Conservation (phyloP, 768 basidiomycete species). For the Leucogyrophana mollusca region DNA sequence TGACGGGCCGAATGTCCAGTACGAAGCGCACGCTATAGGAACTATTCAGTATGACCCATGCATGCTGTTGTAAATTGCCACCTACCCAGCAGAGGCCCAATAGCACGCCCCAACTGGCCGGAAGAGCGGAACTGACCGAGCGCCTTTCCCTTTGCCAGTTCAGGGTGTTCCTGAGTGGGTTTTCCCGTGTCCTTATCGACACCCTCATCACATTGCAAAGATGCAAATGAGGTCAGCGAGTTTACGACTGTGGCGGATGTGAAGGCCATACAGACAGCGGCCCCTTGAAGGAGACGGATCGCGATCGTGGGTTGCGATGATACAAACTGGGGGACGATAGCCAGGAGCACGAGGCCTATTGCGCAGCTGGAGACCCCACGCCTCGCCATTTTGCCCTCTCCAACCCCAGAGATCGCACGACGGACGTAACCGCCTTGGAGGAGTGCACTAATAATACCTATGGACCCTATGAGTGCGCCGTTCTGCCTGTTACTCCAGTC, state of each 20-base stretch:
- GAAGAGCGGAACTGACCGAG: conserved; percentile 85
- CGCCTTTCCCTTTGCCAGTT: conserved; percentile 81
- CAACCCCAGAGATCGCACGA: conserved; percentile 67
- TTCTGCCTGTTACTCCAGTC: conserved; percentile 91
- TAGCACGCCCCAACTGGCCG: conserved; percentile 92
- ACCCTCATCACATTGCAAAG: conserved; percentile 83
- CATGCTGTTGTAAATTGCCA: conserved; percentile 7
- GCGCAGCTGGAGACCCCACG: conserved; percentile 77
- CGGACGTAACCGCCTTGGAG: conserved; percentile 96
- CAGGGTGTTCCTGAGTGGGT: conserved; percentile 51
- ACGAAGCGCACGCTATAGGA: conserved; percentile 71
- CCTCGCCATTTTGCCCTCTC: conserved; percentile 82
- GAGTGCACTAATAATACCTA: conserved; percentile 87
- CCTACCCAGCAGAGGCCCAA: conserved; percentile 88
- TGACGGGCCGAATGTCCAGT: conserved; percentile 87
- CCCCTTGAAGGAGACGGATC: conserved; percentile 57
- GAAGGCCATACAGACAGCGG: conserved; percentile 85
- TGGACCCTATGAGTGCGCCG: conserved; percentile 78
- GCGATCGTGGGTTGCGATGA: conserved; percentile 40
- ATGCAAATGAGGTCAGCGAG: conserved; percentile 87
- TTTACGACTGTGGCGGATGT: conserved; percentile 96
- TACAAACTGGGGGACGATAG: conserved; percentile 62
- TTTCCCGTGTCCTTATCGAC: conserved; percentile 59
- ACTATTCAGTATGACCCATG: neutral
- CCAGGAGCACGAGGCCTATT: conserved; percentile 66